phyloP scores from a whole-genome alignment of 768 basidiomycete genomes.

The Pleurotus tuoliensis region DNA sequence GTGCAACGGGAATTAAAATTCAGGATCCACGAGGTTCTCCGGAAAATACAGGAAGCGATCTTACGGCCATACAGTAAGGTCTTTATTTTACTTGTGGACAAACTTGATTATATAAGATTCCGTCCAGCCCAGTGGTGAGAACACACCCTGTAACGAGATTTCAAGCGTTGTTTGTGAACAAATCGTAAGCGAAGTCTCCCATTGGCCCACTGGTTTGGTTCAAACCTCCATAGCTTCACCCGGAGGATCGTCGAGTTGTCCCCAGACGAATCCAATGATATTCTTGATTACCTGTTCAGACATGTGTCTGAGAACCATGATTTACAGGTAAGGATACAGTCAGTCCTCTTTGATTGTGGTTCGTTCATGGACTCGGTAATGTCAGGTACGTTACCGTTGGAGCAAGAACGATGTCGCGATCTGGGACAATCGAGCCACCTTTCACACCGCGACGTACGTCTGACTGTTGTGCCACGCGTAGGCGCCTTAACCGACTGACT shows the following conservation, averaged over 20 bases:
- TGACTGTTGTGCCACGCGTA: neutral
- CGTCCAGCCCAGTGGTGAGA: constrained; percentile 42
- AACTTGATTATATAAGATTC: neutral
- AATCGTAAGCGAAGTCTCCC: constrained; percentile 25
- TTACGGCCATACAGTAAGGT: constrained; percentile 48
- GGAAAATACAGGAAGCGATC: constrained; percentile 42
- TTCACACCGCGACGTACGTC: constrained; percentile 42
- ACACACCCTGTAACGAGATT: constrained; percentile 60
- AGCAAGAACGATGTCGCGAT: constrained; percentile 49
- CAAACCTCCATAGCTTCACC: constrained; percentile 39
- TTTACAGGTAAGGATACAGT: constrained; percentile 30
- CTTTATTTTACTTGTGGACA: neutral
- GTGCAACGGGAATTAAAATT: constrained; percentile 23
- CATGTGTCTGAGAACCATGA: constrained; percentile 59
- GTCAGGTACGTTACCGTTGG: constrained; percentile 49
- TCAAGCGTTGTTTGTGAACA: constrained; percentile 55
- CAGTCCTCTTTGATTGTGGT: neutral
- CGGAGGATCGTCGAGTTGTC: constrained; percentile 49
- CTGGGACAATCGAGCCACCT: constrained; percentile 56
- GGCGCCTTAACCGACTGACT: neutral
- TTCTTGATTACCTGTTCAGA: constrained; percentile 44
- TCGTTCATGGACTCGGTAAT: neutral
- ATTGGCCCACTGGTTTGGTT: neutral
- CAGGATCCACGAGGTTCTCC: constrained; percentile 48
- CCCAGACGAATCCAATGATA: constrained; percentile 47